Percentiles rank a stretch among this genome's conserved stretches.
phyloP scores from a whole-genome alignment of 345 rosid species.

The Pugionium dolabratum region DNA sequence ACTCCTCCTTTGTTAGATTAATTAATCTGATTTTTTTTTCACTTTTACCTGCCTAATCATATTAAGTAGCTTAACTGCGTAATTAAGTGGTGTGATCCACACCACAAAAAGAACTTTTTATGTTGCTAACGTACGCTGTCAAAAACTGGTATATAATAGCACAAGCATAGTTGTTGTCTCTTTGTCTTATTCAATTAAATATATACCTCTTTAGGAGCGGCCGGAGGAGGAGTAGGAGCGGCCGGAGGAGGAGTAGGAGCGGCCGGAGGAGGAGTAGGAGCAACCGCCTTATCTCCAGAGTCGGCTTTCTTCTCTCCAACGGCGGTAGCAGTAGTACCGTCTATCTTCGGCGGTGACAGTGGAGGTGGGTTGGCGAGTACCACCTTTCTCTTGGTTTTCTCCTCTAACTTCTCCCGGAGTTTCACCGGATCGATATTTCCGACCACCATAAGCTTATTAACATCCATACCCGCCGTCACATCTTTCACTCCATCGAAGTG shows the following conservation, averaged over 20 bases:
- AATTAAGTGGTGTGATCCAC: conserved; percentile 18
- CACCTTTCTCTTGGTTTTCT: conserved; percentile 59
- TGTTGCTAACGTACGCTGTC: conserved; percentile 11
- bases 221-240: too few species aligned
- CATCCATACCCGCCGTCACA: conserved; percentile 54
- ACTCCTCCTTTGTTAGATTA: neutral
- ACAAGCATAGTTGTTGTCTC: conserved; percentile 11
- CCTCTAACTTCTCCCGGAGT: conserved; percentile 46
- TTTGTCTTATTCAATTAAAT: conserved; percentile 18
- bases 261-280: conserved; percentile 44
- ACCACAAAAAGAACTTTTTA: neutral
- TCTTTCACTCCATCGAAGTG: conserved; percentile 61
- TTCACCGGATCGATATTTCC: conserved; percentile 72
- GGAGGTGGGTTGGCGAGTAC: conserved; percentile 54
- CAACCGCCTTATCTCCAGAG: conserved; percentile 40
- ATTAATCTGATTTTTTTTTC: neutral
- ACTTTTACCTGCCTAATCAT: conserved; percentile 13
- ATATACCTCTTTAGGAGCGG: conserved; percentile 33
- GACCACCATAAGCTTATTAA: conserved; percentile 63
- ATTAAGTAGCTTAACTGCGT: conserved; percentile 2
- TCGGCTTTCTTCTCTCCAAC: conserved; percentile 44
- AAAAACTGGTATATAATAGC: neutral
- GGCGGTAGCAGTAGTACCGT: conserved; percentile 3
- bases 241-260: too few species aligned
- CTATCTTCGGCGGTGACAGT: conserved; percentile 39